Evolutionary conservation across 306 rosid species (phyloP), one percentile per base, ranked within the genome.

Genomic region (Lathyrus sativus): DNA sequence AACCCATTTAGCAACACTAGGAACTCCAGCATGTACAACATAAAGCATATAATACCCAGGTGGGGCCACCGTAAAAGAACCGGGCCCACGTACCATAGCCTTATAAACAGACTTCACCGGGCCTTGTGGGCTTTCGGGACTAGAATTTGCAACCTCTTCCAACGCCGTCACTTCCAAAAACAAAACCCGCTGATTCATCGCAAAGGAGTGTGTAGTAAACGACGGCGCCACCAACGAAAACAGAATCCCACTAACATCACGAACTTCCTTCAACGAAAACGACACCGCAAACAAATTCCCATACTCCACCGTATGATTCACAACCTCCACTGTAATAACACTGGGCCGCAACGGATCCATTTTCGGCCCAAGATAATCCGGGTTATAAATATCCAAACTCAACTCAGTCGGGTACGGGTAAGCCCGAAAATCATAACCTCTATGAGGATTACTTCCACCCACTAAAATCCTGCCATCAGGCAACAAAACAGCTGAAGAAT

Each of bases 361-460:
- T 14, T 63, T 38, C 0, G 81, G 72, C 11, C 56, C 79, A 79
- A 91, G 7, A 70, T 88, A 91, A 31, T 70, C 71, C 15, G 97
- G 96, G 22, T 71, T 73, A 50, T 68, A 91, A 0, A 81, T 87
- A 61, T 88, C 91, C 71, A 91, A 56, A 62, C 97, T 91, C 41
- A 91, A 64, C 1, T 88, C 88, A 0, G 97, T 91, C 9, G 82
- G 97, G 60, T 60, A 82, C 22, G 73, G 80, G 10, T 54, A 5
- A 12, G 78, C 77, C 12, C 51, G 77, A 77, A 88, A 91, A 67
- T 88, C 79, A 56, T 91, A 86, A 37, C 18, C 13, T 8, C 65
- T 24, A 38, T 91, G 93, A 0, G 97, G 93, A 65, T 91, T 91
- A 41, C 97, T 88, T 18, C 97, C 97, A 0, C 97, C 91, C 65